Evolutionary conservation across 768 basidiomycete species (phyloP).

Genomic region (Fistulinella prunicolor): DNA sequence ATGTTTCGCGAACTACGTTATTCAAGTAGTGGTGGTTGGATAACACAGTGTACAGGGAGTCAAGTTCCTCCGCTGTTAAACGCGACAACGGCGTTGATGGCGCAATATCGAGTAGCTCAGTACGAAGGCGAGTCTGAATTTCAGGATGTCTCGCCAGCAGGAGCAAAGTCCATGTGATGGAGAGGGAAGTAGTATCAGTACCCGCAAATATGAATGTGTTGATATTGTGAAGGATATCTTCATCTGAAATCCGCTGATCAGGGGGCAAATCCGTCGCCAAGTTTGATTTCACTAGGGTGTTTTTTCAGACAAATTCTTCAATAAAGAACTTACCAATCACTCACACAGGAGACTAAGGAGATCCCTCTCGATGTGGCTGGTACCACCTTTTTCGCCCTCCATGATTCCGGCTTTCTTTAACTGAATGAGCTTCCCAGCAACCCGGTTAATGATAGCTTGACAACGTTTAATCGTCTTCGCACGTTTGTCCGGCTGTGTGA

Average conservation of each 20-base stretch:
- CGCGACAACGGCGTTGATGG: constrained; percentile 40
- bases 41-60: constrained; percentile 54
- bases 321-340: constrained; percentile 27
- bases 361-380: constrained; percentile 62
- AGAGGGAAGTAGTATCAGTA: constrained; percentile 81
- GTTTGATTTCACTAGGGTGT: constrained; percentile 74
- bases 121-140: constrained; percentile 67
- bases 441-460: constrained; percentile 59
- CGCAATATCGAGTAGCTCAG: constrained; percentile 55
- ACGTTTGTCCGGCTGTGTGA: constrained; percentile 50
- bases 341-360: constrained; percentile 72
- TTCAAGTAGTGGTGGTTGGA: constrained; percentile 68
- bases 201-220: constrained; percentile 92
- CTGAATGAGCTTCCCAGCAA: constrained; percentile 73
- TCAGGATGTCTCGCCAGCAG: constrained; percentile 66
- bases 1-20: constrained; percentile 69
- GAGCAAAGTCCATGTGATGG: constrained; percentile 81
- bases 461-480: constrained; percentile 51
- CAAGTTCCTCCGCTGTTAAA: constrained; percentile 62
- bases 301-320: constrained; percentile 6
- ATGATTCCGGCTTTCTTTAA: constrained; percentile 73
- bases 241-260: constrained; percentile 78
- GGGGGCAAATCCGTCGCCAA: constrained; percentile 62
- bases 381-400: constrained; percentile 54
- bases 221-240: constrained; percentile 82